A percentile compares a stretch with the other conserved stretches of the same genome.
phyloP scores from a whole-genome alignment of 257 asterid species.

The Nyctanthes arbortristis region DNA sequence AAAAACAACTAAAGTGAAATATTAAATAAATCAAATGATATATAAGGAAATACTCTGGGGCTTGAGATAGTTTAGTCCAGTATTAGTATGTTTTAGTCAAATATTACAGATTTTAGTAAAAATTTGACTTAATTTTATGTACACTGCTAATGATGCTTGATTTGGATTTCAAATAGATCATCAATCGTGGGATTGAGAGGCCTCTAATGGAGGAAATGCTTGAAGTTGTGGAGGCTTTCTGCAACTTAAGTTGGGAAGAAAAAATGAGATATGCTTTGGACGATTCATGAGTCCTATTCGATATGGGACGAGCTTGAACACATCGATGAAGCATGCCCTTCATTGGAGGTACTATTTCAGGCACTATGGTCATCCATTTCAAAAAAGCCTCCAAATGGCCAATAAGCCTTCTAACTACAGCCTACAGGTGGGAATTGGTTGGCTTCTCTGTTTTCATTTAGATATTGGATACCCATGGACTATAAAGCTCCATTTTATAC shows the following conservation, averaged over 20 bases:
- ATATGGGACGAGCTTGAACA: slow-evolving; percentile 64
- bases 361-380: slow-evolving; percentile 50
- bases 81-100: too few species aligned
- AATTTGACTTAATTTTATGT: too few species aligned
- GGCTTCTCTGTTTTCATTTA: too few species aligned
- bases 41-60: too few species aligned
- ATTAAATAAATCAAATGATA: too few species aligned
- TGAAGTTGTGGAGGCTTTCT: slow-evolving; percentile 36
- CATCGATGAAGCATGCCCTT: slow-evolving; percentile 38
- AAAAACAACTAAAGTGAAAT: too few species aligned
- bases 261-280: slow-evolving; percentile 53
- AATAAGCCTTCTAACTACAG: slow-evolving; percentile 40
- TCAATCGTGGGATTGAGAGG: slow-evolving; percentile 44
- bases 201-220: slow-evolving; percentile 38
- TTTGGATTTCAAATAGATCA: too few species aligned
- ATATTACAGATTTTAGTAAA: too few species aligned
- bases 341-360: slow-evolving; percentile 70
- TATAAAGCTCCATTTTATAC: too few species aligned
- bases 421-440: slow-evolving; percentile 57
- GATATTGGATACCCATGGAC: too few species aligned
- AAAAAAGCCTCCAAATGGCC: slow-evolving; percentile 49
- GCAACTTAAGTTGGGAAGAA: slow-evolving; percentile 33
- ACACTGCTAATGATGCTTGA: too few species aligned
- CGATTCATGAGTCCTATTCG: slow-evolving; percentile 52
- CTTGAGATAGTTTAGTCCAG: too few species aligned